A percentile compares a stretch with the other conserved stretches of the same genome.
Conservation (phyloP, 2,329 filamentous ascomycete genomes). For the Neospermospora avenae region DNA sequence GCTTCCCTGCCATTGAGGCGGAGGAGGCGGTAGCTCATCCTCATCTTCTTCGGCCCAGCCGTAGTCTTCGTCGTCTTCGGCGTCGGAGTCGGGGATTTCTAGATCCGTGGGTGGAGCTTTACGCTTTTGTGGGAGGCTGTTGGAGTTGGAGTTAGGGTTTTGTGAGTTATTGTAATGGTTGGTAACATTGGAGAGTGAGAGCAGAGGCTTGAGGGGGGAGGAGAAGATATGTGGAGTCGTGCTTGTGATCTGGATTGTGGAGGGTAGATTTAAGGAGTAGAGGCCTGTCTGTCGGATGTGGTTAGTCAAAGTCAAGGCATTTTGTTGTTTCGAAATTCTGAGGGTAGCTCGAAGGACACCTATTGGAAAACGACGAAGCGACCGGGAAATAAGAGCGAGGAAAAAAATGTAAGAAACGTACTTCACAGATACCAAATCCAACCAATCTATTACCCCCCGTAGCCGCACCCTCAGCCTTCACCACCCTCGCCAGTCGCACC, state of each 20-base stretch:
- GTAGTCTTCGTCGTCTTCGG: slow-evolving; percentile 62
- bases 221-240: not conserved
- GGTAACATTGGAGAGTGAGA: not conserved
- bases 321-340: not conserved
- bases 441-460: slow-evolving; percentile 25
- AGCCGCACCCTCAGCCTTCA: slow-evolving; percentile 57
- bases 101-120: slow-evolving; percentile 59
- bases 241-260: not conserved
- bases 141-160: slow-evolving; percentile 2
- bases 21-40: slow-evolving; percentile 54
- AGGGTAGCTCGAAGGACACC: not conserved
- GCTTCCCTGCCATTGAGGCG: slow-evolving; percentile 66
- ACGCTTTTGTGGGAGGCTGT: slow-evolving; percentile 52
- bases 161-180: not conserved
- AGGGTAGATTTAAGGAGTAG: not conserved
- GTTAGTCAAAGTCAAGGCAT: not conserved
- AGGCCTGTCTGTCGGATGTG: not conserved
- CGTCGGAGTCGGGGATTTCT: slow-evolving; percentile 60
- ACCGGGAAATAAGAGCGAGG: not conserved
- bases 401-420: slow-evolving; percentile 11
- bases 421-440: slow-evolving; percentile 29
- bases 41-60: slow-evolving; percentile 69
- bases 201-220: not conserved
- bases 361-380: not conserved
- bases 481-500: slow-evolving; percentile 58